Evolutionary conservation across 192 early-diverging fungal genomes (phyloP).

Genomic region (Bifiguratus adelaidae): DNA sequence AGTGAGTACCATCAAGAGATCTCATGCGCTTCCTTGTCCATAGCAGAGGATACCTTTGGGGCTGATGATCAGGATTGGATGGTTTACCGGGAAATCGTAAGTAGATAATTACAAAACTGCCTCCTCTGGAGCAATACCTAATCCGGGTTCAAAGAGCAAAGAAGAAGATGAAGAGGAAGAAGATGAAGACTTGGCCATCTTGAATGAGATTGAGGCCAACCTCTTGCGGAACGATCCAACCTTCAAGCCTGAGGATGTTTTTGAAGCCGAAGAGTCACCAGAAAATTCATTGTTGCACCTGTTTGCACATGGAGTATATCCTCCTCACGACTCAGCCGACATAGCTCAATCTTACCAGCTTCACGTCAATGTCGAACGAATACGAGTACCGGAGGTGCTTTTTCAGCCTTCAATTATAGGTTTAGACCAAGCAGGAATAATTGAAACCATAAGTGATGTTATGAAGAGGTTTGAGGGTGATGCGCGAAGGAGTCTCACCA

Average conservation of each 20-base stretch:
- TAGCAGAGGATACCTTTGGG: conserved; percentile 85
- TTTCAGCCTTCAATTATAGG: conserved; percentile 84
- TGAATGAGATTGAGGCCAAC: conserved; percentile 61
- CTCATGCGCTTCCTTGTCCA: neutral
- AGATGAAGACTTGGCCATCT: conserved; percentile 54
- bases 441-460: conserved; percentile 64
- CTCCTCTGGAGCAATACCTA: neutral
- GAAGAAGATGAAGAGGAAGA: conserved; percentile 80
- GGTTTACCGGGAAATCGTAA: conserved; percentile 83
- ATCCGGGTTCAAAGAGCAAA: conserved; percentile 20
- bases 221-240: conserved; percentile 63
- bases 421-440: conserved; percentile 79
- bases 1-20: too few species aligned
- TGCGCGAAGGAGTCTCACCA: conserved; percentile 28
- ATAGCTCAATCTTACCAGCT: conserved; percentile 66
- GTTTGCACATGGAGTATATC: conserved; percentile 49
- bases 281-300: conserved; percentile 65
- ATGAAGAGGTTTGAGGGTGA: conserved; percentile 40
- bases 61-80: conserved; percentile 89
- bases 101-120: conserved; percentile 3
- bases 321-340: conserved; percentile 49
- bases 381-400: conserved; percentile 79
- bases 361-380: conserved; percentile 85
- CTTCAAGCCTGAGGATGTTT: conserved; percentile 64
- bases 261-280: conserved; percentile 48